Base-by-base conservation (phyloP, 1,284 basidiomycete species). In the Sphaerobolus stellatus region DNA sequence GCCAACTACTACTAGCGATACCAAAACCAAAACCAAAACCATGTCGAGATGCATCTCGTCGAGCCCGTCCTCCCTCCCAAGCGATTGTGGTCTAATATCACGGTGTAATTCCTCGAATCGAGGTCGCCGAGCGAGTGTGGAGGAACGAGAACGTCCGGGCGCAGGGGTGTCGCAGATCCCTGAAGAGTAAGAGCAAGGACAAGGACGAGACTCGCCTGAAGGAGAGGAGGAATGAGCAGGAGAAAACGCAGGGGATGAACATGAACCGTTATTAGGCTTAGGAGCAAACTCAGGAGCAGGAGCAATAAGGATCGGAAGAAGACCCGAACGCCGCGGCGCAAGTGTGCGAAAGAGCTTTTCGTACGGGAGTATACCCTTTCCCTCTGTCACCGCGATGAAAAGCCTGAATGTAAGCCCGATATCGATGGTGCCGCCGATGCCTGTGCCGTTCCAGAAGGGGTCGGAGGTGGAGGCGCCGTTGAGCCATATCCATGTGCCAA, bases 1-100 rank as follows among this genome's bases (percentile, higher is more conserved):
- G n/a, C n/a, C n/a, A n/a, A n/a, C n/a, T n/a, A n/a, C n/a, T n/a
- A n/a, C n/a, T n/a, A n/a, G n/a, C n/a, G n/a, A n/a, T n/a, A n/a
- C n/a, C n/a, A n/a, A n/a, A n/a, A n/a, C n/a, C n/a, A n/a, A n/a
- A n/a, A n/a, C n/a, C n/a, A n/a, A n/a, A n/a, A n/a, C n/a, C n/a
- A n/a, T n/a, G n/a, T n/a, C n/a, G n/a, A n/a, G n/a, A n/a, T n/a
- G n/a, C n/a, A n/a, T n/a, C 54, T 63, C 67, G 1, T 62, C 72
- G 2, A 70, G 68, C 4, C 76, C 82, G 16, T 77, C 79, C 1
- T 85, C 83, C 2, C 66, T 85, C 14, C 83, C 84, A 20, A 80
- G 81, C 1, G 83, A 85, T 69, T 84, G 85, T 63, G 82, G 81
- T 5, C 67, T 82, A 33, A 68, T 86, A 11, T 80, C 83, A 13